phyloP scores from a whole-genome alignment of 108 stramenopile genomes.

The Thalassiosira profunda region DNA sequence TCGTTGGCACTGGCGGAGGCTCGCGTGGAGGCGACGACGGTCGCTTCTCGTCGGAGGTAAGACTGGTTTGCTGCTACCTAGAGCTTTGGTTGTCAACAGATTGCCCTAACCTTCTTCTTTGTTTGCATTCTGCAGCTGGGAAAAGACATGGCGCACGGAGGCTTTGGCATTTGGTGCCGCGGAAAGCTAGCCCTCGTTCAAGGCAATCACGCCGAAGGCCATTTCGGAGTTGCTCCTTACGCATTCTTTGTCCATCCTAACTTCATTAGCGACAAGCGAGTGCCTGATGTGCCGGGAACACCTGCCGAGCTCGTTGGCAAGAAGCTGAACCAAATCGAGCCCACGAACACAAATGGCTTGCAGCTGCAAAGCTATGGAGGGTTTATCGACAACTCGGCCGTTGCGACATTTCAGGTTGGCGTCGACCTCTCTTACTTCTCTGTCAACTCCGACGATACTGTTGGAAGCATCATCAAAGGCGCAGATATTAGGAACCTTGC shows the following conservation, averaged over 20 bases:
- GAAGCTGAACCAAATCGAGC: background rate
- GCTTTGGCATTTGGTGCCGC: conserved; percentile 24
- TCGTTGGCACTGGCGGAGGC: conserved; percentile 19
- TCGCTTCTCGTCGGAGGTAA: background rate
- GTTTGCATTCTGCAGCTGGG: no score
- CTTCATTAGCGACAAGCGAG: conserved; percentile 6
- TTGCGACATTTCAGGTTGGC: conserved; percentile 1
- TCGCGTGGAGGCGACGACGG: conserved; percentile 8
- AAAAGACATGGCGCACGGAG: conserved; percentile 22
- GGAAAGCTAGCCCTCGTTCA: background rate
- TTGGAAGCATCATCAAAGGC: background rate
- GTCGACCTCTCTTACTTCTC: conserved; percentile 5
- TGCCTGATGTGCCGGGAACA: conserved; percentile 9
- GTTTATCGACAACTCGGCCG: background rate
- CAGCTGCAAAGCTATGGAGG: conserved; percentile 4
- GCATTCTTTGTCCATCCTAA: conserved; percentile 22
- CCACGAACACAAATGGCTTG: background rate
- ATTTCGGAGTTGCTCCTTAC: conserved; percentile 12
- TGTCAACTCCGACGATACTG: background rate
- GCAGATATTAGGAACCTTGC: background rate
- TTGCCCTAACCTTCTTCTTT: no score
- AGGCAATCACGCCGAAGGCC: conserved; percentile 7
- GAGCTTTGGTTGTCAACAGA: no score
- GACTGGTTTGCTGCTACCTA: no score
- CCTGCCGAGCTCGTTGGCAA: background rate